Conservation (phyloP, 192 early-diverging fungal genomes). For the Coemansia sp. region DNA sequence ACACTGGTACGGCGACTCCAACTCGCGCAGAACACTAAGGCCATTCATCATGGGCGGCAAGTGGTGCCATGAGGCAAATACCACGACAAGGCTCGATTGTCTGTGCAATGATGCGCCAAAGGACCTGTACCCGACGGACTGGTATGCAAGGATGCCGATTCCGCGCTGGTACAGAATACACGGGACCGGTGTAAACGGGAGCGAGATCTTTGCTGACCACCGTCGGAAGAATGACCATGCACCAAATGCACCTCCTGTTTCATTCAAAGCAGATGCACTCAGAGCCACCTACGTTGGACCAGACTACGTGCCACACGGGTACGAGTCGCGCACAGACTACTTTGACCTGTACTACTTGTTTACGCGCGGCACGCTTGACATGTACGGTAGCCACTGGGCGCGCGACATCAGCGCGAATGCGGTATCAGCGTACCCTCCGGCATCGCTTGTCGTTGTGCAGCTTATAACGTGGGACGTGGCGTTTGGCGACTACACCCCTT, state of each 20-base stretch:
- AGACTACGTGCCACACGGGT: slow-evolving; percentile 32
- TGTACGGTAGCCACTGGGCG: slow-evolving; percentile 43
- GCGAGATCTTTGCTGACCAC: slow-evolving; percentile 21
- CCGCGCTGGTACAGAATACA: slow-evolving; percentile 44
- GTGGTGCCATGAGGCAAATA: slow-evolving; percentile 29
- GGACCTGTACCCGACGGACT: slow-evolving; percentile 37
- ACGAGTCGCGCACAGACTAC: slow-evolving; percentile 21
- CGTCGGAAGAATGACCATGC: too few relatives aligned
- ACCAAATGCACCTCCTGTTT: too few relatives aligned
- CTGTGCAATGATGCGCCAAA: slow-evolving; percentile 50
- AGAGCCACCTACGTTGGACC: slow-evolving; percentile 12
- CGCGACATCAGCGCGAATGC: slow-evolving; percentile 23
- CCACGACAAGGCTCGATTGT: slow-evolving; percentile 21
- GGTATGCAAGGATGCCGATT: slow-evolving; percentile 33
- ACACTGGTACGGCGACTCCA: slow-evolving; percentile 51
- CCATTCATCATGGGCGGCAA: slow-evolving; percentile 30
- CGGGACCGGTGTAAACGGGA: slow-evolving; percentile 14
- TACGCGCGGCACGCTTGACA: slow-evolving; percentile 40
- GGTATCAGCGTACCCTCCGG: slow-evolving; percentile 1
- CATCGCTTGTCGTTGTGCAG: slow-evolving; percentile 32
- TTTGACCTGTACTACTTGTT: slow-evolving; percentile 45
- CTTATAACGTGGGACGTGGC: slow-evolving; percentile 44
- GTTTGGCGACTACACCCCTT: slow-evolving; percentile 13
- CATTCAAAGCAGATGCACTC: too few relatives aligned
- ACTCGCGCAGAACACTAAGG: slow-evolving; percentile 37